phyloP scores from a whole-genome alignment of 73 alveolate genomes.

The Uronychia setigera region DNA sequence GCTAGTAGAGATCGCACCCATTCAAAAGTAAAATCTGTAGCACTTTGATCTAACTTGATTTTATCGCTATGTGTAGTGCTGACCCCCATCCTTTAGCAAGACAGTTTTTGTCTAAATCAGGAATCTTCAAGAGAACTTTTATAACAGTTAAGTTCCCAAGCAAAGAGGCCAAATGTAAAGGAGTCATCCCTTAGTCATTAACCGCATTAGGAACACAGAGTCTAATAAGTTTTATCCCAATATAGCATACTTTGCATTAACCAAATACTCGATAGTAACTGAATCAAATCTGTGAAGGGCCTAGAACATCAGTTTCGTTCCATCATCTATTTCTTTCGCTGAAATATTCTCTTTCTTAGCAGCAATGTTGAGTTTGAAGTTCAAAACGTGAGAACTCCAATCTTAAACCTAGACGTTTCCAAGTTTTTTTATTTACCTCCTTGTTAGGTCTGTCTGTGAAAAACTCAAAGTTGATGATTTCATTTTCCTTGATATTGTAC shows the following conservation, averaged over 20 bases:
- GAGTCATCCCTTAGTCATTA: neutral
- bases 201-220: neutral
- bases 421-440: no score
- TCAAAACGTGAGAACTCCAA: no score
- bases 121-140: neutral
- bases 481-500: neutral
- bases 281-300: no score
- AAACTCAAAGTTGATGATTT: neutral
- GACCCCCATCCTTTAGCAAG: neutral
- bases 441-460: no score
- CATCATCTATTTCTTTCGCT: no score
- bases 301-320: no score
- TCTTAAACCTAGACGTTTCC: no score
- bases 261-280: no score
- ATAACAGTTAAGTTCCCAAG: neutral
- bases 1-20: neutral
- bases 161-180: neutral
- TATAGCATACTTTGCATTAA: no score
- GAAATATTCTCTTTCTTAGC: no score
- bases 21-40: neutral
- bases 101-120: neutral
- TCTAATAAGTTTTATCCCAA: no score
- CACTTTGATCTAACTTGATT: neutral
- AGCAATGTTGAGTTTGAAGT: no score
- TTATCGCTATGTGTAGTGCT: neutral